Percentiles rank a stretch among this genome's conserved stretches.
phyloP scores from a whole-genome alignment of 768 basidiomycete species.

The Panaeolus papilionaceus region DNA sequence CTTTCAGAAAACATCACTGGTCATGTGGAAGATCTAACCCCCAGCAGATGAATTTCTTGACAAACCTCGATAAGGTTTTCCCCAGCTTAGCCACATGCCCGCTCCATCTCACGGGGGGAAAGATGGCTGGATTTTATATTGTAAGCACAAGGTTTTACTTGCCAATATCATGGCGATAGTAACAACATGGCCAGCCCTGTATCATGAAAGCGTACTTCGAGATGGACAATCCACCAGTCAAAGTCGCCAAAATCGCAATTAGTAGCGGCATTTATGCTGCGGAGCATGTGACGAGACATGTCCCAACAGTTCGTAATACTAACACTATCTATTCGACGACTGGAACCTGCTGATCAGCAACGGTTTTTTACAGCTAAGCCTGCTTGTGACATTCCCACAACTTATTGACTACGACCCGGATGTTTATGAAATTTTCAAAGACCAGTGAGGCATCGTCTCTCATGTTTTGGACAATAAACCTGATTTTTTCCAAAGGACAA shows the following conservation, averaged over 20 bases:
- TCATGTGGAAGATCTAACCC: conserved; percentile 4
- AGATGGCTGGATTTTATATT: conserved; percentile 78
- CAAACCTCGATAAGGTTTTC: conserved; percentile 77
- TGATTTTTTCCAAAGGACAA: conserved; percentile 43
- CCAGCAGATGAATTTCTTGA: conserved; percentile 70
- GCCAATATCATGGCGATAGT: neutral
- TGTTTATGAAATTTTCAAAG: conserved; percentile 70
- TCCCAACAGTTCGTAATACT: conserved; percentile 55
- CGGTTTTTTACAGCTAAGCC: conserved; percentile 45
- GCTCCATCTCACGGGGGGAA: conserved; percentile 73
- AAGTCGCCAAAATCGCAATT: conserved; percentile 70
- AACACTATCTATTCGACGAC: neutral
- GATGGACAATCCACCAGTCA: conserved; percentile 68
- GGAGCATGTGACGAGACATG: conserved; percentile 54
- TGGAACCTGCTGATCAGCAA: neutral
- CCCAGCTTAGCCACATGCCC: conserved; percentile 71
- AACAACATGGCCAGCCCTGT: conserved; percentile 58
- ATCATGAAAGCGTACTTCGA: conserved; percentile 76
- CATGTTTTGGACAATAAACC: neutral
- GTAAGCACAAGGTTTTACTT: conserved; percentile 38
- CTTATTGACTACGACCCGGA: conserved; percentile 74
- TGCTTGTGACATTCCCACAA: conserved; percentile 78
- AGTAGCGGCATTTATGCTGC: conserved; percentile 70
- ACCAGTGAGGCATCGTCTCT: conserved; percentile 55
- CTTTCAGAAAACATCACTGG: neutral